These are phyloP conservation scores for Penicillium bialowiezense DNA, from an alignment of 495 filamentous ascomycete genomes.

Conservation along the genomic window DNA sequence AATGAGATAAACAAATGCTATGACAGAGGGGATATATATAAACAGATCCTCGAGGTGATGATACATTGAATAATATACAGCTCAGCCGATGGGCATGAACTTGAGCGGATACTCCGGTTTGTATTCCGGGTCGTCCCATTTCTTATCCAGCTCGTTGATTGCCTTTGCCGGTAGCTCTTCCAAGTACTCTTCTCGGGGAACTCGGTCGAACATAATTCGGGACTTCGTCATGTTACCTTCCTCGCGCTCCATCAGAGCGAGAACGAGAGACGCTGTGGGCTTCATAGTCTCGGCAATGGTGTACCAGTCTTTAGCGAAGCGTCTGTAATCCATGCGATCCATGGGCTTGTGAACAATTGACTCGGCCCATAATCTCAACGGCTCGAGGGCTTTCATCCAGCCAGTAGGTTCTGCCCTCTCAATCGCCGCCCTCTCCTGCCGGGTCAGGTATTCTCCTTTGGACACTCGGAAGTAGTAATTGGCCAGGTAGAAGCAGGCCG, in stretches of 20 bases:
- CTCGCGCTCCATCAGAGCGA: constrained; percentile 23
- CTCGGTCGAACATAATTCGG: neutral
- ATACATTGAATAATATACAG: neutral
- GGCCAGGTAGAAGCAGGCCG: constrained; percentile 33
- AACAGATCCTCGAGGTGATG: neutral
- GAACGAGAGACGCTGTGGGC: constrained; percentile 14
- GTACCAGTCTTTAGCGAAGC: constrained; percentile 35
- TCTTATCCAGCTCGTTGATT: constrained; percentile 8
- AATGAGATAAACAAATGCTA: neutral
- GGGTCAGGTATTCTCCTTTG: constrained; percentile 22
- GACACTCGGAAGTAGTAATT: constrained; percentile 39
- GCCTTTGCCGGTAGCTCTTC: neutral
- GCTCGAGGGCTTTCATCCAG: neutral
- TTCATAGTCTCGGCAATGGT: constrained; percentile 12
- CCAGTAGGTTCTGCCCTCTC: neutral
- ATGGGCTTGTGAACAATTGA: constrained; percentile 7
- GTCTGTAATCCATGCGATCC: constrained; percentile 20
- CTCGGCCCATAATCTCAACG: neutral
- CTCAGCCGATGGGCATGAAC: neutral
- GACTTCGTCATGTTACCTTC: constrained; percentile 9
- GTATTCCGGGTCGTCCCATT: constrained; percentile 19
- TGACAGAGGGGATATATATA: neutral
- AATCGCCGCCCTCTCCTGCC: constrained; percentile 11
- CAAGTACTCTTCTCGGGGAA: neutral
- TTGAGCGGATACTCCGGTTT: neutral